Evolutionary conservation across 768 basidiomycete species (phyloP).

Genomic region (Mycena indigotica): DNA sequence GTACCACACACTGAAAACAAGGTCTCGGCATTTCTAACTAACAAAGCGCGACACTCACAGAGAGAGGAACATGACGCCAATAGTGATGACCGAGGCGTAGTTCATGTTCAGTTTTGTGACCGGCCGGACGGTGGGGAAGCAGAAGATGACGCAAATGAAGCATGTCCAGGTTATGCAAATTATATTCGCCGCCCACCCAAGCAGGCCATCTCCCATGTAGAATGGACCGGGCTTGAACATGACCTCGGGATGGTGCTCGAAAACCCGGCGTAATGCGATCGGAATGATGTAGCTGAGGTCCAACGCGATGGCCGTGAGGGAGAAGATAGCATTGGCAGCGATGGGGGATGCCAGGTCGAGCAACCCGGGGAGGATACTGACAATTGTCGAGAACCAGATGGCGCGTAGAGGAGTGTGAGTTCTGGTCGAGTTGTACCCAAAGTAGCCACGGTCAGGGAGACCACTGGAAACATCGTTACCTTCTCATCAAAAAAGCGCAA

Average conservation of each 20-base stretch:
- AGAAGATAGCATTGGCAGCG: conserved; percentile 81
- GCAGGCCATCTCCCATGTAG: conserved; percentile 72
- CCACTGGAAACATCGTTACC: conserved; percentile 32
- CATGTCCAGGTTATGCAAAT: conserved; percentile 71
- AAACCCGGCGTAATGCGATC: conserved; percentile 72
- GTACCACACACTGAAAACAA: conserved; percentile 50
- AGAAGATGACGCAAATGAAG: conserved; percentile 72
- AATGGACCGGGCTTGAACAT: conserved; percentile 85
- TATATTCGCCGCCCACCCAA: conserved; percentile 64
- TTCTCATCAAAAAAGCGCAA: background rate
- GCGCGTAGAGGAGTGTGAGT: conserved; percentile 80
- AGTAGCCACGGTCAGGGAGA: conserved; percentile 77
- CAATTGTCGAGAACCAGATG: conserved; percentile 70
- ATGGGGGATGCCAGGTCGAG: conserved; percentile 77
- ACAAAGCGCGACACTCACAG: conserved; percentile 40
- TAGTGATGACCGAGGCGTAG: conserved; percentile 70
- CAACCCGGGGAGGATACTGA: conserved; percentile 70
- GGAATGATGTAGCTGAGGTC: conserved; percentile 84
- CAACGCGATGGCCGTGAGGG: conserved; percentile 75
- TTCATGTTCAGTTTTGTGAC: conserved; percentile 78
- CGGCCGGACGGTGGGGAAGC: conserved; percentile 68
- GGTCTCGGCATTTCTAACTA: conserved; percentile 2
- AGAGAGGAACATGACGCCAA: conserved; percentile 54
- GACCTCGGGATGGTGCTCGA: conserved; percentile 76
- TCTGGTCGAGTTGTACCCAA: conserved; percentile 60